phyloP scores from a whole-genome alignment of 441 rosid genomes.

The Kokia cookei region DNA sequence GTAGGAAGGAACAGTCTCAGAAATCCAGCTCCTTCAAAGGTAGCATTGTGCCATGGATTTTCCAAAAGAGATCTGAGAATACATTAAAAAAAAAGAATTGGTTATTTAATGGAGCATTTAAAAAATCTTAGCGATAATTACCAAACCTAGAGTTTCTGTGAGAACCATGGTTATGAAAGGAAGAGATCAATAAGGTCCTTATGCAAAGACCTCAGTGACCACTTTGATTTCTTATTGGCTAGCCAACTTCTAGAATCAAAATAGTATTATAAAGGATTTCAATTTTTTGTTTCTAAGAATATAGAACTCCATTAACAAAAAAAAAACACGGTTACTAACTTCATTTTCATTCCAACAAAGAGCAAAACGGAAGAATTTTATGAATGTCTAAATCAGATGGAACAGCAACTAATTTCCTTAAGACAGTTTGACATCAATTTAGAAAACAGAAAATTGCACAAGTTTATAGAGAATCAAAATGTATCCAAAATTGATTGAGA shows the following conservation, averaged over 20 bases:
- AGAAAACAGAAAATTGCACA: not conserved
- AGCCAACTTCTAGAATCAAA: not conserved
- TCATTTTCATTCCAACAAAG: not conserved
- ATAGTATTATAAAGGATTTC: not conserved
- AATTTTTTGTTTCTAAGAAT: not conserved
- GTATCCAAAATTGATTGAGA: not conserved
- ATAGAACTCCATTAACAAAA: not conserved
- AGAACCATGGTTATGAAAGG: not conserved
- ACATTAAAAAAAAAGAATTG: not conserved
- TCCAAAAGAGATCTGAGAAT: constrained; percentile 75
- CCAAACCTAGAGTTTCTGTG: not conserved
- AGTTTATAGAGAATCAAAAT: constrained; percentile 6
- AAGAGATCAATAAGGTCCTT: not conserved
- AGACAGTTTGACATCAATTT: not conserved
- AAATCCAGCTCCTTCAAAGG: constrained; percentile 98
- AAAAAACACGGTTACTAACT: not conserved
- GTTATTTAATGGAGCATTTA: not conserved
- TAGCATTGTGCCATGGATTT: constrained; percentile 98
- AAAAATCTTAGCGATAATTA: not conserved
- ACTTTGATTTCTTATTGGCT: constrained; percentile 6
- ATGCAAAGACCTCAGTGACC: not conserved
- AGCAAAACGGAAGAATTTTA: not conserved
- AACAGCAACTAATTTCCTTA: not conserved
- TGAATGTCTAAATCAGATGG: not conserved
- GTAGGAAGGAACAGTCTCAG: constrained; percentile 96